Evolutionary conservation across 176 grass and related monocot genomes (phyloP).

Genomic region (Thinopyrum elongatum): DNA sequence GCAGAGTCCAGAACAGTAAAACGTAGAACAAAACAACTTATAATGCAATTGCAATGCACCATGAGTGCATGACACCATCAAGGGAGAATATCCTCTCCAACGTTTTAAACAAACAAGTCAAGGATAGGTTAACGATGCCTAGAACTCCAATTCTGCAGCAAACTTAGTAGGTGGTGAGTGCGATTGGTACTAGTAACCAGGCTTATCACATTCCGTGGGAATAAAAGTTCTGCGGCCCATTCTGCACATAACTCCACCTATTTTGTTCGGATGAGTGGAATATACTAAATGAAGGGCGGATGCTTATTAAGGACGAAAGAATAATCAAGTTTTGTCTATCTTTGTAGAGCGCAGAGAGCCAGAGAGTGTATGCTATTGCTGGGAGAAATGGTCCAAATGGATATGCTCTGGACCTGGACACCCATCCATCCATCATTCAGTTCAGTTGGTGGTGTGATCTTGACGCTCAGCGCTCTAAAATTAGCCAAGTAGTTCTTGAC

Average conservation of each 20-base stretch:
- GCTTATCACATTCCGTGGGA: neutral
- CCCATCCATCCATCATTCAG: neutral
- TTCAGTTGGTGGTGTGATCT: neutral
- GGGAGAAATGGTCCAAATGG: neutral
- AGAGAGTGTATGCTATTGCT: too few relatives aligned
- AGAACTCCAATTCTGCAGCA: neutral
- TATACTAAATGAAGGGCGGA: too few relatives aligned
- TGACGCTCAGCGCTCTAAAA: neutral
- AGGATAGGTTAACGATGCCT: neutral
- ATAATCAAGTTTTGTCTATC: too few relatives aligned
- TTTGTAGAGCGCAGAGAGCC: too few relatives aligned
- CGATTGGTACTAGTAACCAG: neutral
- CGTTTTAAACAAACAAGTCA: neutral
- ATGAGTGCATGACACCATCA: too few relatives aligned
- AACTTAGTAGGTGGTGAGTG: neutral
- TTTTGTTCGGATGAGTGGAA: too few relatives aligned
- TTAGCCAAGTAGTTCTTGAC: neutral
- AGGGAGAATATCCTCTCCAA: too few relatives aligned
- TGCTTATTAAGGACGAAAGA: too few relatives aligned
- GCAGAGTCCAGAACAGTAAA: too few relatives aligned
- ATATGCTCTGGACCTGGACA: neutral
- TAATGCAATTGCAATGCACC: too few relatives aligned
- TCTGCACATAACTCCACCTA: too few relatives aligned
- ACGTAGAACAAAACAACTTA: too few relatives aligned
- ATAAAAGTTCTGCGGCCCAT: neutral